Base-by-base conservation (phyloP, 148 eudicot species). In the Beta vulgaris region DNA sequence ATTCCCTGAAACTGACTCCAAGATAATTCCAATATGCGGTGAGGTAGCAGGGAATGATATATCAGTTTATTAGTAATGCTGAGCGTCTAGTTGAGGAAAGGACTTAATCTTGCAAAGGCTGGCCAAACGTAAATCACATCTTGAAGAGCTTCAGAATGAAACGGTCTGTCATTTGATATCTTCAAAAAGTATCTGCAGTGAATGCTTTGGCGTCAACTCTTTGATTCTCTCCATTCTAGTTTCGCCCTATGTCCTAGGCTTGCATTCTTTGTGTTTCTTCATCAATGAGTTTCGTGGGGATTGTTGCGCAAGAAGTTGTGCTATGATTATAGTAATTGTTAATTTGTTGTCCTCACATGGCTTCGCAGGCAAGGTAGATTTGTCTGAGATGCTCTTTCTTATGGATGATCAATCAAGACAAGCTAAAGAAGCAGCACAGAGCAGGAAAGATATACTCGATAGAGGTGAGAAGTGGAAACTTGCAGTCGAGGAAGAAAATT, bases 381-480 rank as follows among this genome's bases (percentile, higher is more conserved):
- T 91, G 83, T 86, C 96, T 81, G 88, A 84, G 69, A 85, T 91
- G 73, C 87, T 93, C 29, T 81, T 74, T 21, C 85, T 90, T 79
- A 87, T 93, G 98, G 96, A 93, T 80, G 91, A 85, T 80, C 87
- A 89, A 79, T 84, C 89, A 63, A 86, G 84, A 32, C 89, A 87
- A 84, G 96, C 93, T 72, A 91, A 86, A 86, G 96, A 88, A 77
- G 86, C 82, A 75, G 96, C 93, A 39, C 87, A 69, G 66, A 91
- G 93, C 82, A 91, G 96, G 81, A 93, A 86, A 80, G 98, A 93
- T 77, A 88, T 93, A 67, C 81, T 93, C 75, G 98, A 93, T 67
- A 93, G 87, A 80, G 91, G 86, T 78, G 98, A 93, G 82, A 93
- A 93, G 81, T 93, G 98, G 96, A 93, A 77, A 77, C 87, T 83